Evolutionary conservation across 139 green algal species (phyloP).

Genomic region (Chlorella ohadii): DNA sequence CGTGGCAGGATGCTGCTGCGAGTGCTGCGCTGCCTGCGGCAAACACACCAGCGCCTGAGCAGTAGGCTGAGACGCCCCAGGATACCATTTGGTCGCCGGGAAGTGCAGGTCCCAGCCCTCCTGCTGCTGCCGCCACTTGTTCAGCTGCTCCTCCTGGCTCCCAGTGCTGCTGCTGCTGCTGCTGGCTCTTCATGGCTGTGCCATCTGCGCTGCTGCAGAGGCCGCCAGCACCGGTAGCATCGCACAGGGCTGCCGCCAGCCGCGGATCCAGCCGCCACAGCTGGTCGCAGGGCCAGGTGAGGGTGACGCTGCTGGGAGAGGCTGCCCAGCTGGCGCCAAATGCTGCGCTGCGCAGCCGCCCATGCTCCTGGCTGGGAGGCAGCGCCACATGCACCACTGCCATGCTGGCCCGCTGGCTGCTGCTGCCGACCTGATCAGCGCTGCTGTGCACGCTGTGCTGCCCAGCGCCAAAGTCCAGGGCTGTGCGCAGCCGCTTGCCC

Average conservation of each 20-base stretch:
- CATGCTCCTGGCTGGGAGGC: background rate
- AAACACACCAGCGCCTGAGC: background rate
- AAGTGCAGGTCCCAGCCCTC: background rate
- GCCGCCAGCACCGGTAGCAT: background rate
- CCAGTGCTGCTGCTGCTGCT: background rate
- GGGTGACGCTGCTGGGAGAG: background rate
- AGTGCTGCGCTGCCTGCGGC: background rate
- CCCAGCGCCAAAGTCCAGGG: slow-evolving; percentile 33
- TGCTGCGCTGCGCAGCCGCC: background rate
- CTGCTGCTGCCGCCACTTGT: background rate
- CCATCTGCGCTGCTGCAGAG: background rate
- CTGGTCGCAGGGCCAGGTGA: slow-evolving; percentile 26
- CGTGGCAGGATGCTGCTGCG: background rate
- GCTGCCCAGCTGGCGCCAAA: background rate
- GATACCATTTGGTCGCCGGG: background rate
- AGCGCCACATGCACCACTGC: slow-evolving; percentile 7
- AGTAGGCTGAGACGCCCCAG: slow-evolving; percentile 5
- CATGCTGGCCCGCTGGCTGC: slow-evolving; percentile 19
- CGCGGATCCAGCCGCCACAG: slow-evolving; percentile 26
- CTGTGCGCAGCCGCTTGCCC: slow-evolving; percentile 38
- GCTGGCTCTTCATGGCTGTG: background rate
- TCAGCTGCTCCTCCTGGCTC: background rate
- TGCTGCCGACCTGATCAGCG: background rate
- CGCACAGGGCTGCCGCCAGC: background rate
- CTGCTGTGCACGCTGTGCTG: background rate